A percentile compares a stretch with the other conserved stretches of the same genome.
phyloP scores from a whole-genome alignment of 345 rosid species.

The Eucalyptus fibrosa region DNA sequence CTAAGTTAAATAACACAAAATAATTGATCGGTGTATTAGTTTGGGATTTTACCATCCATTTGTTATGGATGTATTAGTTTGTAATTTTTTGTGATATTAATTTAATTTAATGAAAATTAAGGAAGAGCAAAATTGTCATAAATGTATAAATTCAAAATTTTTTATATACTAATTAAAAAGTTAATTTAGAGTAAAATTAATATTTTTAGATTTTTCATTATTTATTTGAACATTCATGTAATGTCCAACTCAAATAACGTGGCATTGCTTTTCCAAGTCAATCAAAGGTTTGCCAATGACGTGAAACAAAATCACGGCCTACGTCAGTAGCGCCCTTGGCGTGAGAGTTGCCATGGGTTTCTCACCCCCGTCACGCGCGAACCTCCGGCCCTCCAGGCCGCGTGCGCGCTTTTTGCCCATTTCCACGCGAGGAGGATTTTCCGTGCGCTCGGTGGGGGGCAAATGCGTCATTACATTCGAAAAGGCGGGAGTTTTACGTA shows the following conservation, averaged over 20 bases:
- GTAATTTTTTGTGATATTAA: no score
- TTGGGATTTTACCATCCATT: accelerated
- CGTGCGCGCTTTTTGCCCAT: not conserved
- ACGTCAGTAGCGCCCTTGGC: not conserved
- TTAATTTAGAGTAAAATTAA: no score
- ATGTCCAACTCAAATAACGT: not conserved
- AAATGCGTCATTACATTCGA: not conserved
- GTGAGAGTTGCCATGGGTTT: not conserved
- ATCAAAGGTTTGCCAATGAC: not conserved
- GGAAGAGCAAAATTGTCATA: accelerated
- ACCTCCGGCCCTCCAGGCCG: no score
- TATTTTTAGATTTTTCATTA: no score
- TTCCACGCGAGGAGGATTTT: not conserved
- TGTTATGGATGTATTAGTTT: accelerated
- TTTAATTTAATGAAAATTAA: no score
- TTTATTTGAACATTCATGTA: no score
- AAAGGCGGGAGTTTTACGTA: not conserved
- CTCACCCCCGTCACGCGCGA: not conserved
- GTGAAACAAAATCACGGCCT: not conserved
- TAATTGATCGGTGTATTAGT: accelerated
- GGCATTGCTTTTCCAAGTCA: accelerated
- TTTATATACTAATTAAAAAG: no score
- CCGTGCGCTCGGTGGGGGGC: not conserved
- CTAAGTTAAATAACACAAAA: accelerated
- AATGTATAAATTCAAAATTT: accelerated